A percentile compares a stretch with the other conserved stretches of the same genome.
These are phyloP conservation scores for Blastobotrys serpentis DNA, from an alignment of 1,139 yeast genomes.

Conservation along the genomic window DNA sequence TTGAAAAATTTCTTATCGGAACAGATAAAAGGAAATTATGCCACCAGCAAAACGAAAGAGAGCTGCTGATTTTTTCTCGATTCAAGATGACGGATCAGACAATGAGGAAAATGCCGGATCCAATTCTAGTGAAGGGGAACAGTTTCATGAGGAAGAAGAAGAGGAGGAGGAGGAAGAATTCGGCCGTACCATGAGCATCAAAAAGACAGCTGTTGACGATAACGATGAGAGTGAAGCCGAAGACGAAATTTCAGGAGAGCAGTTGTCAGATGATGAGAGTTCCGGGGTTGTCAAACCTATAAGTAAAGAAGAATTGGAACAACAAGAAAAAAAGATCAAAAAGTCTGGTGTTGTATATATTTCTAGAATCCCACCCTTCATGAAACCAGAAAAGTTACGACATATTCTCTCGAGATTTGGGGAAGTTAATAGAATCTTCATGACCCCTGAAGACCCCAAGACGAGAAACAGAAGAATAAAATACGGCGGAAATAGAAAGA, in stretches of 20 bases:
- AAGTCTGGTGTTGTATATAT: slow-evolving; percentile 90
- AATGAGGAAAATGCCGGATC: slow-evolving; percentile 5
- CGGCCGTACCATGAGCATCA: slow-evolving; percentile 10
- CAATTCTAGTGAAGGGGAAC: slow-evolving; percentile 13
- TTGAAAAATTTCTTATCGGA: slow-evolving; percentile 7
- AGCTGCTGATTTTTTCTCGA: slow-evolving; percentile 25
- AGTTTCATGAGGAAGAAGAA: slow-evolving; percentile 7
- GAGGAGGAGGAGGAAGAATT: slow-evolving; percentile 23
- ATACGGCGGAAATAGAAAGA: slow-evolving; percentile 92
- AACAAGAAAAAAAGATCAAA: slow-evolving; percentile 45
- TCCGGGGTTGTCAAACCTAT: slow-evolving; percentile 14
- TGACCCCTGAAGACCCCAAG: slow-evolving; percentile 80
- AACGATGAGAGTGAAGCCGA: slow-evolving; percentile 12
- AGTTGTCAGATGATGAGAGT: slow-evolving; percentile 19
- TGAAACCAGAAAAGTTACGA: slow-evolving; percentile 90
- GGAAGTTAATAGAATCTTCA: slow-evolving; percentile 74
- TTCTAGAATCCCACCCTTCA: slow-evolving; percentile 90
- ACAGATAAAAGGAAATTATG: neutral
- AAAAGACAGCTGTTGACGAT: slow-evolving; percentile 1
- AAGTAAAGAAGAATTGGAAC: slow-evolving; percentile 35
- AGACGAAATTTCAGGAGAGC: slow-evolving; percentile 17
- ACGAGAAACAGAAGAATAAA: slow-evolving; percentile 67
- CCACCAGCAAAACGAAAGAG: slow-evolving; percentile 18
- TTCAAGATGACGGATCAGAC: slow-evolving; percentile 12
- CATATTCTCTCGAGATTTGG: slow-evolving; percentile 83